Conservation (phyloP, 1,139 yeast genomes). For the Suhomyces coccinellae region DNA sequence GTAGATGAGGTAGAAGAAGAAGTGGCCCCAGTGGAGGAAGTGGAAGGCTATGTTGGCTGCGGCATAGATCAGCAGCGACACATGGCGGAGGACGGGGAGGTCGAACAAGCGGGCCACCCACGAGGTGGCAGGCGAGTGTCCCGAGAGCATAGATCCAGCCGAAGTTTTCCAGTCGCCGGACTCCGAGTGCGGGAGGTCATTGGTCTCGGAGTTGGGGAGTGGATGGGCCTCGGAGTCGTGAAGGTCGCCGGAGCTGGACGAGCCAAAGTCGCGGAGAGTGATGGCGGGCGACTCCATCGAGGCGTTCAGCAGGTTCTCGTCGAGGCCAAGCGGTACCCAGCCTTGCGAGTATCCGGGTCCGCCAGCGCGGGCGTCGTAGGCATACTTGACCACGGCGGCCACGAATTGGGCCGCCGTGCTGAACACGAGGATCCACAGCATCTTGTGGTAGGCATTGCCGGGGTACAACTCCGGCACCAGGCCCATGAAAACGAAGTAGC, state of each 20-base stretch:
- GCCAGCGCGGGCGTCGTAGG: constrained; percentile 13
- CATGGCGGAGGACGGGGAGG: constrained; percentile 14
- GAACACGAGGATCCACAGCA: constrained; percentile 61
- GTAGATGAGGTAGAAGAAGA: constrained; percentile 60
- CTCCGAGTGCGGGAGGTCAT: too few species aligned
- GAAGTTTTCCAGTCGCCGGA: constrained; percentile 20
- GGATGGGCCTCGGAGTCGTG: too few species aligned
- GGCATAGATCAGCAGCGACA: constrained; percentile 6
- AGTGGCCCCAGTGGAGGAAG: constrained; percentile 63
- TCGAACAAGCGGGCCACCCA: constrained; percentile 7
- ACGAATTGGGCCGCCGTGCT: constrained; percentile 54
- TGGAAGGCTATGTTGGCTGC: constrained; percentile 41
- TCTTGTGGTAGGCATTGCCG: constrained; percentile 65
- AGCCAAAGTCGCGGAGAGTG: constrained; percentile 38
- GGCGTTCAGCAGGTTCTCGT: constrained; percentile 5
- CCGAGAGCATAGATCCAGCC: constrained; percentile 14
- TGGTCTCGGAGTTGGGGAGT: too few species aligned
- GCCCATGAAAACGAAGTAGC: constrained; percentile 58
- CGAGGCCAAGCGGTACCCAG: constrained; percentile 13
- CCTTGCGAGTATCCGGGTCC: constrained; percentile 11
- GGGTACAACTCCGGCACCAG: constrained; percentile 75
- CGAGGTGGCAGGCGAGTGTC: not conserved
- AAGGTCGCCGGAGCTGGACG: constrained; percentile 18
- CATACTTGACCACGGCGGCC: constrained; percentile 41
- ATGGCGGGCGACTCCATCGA: constrained; percentile 33